Percentiles rank a stretch among this genome's conserved stretches.
These are phyloP conservation scores for Scutellaria minor DNA, from an alignment of 257 asterid species.

Conservation along the genomic window DNA sequence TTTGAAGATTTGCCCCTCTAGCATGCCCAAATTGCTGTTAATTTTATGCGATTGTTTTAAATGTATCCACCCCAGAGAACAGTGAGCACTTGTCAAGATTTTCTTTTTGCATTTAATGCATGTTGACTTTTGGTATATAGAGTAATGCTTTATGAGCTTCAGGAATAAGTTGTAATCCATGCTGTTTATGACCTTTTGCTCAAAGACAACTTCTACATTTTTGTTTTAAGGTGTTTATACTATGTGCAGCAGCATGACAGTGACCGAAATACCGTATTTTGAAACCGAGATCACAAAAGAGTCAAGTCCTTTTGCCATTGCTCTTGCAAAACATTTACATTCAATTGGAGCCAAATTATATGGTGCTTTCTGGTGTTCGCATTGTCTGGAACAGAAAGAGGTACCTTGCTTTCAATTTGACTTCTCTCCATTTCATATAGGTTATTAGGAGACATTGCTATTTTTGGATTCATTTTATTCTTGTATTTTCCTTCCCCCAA, in stretches of 20 bases:
- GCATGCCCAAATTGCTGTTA: slow-evolving; percentile 26
- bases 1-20: slow-evolving; percentile 18
- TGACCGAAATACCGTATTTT: slow-evolving; percentile 70
- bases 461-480: background rate
- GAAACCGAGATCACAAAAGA: slow-evolving; percentile 60
- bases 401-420: slow-evolving; percentile 43
- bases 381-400: slow-evolving; percentile 92
- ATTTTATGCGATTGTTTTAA: slow-evolving; percentile 9
- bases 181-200: slow-evolving; percentile 30
- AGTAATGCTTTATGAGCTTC: slow-evolving; percentile 22
- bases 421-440: slow-evolving; percentile 17
- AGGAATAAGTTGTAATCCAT: slow-evolving; percentile 11
- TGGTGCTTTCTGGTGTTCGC: slow-evolving; percentile 99
- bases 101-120: slow-evolving; percentile 5
- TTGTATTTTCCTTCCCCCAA: background rate
- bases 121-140: slow-evolving; percentile 11
- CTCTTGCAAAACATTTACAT: slow-evolving; percentile 82
- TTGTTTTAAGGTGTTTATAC: slow-evolving; percentile 25
- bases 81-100: slow-evolving; percentile 22
- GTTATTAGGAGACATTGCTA: background rate
- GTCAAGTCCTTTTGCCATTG: slow-evolving; percentile 81
- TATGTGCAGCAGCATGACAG: slow-evolving; percentile 54
- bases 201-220: background rate
- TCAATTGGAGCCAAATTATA: slow-evolving; percentile 85
- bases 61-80: background rate